Evolutionary conservation across 2,329 filamentous ascomycete species (phyloP).

Genomic region (Pseudocercospora fuligena): DNA sequence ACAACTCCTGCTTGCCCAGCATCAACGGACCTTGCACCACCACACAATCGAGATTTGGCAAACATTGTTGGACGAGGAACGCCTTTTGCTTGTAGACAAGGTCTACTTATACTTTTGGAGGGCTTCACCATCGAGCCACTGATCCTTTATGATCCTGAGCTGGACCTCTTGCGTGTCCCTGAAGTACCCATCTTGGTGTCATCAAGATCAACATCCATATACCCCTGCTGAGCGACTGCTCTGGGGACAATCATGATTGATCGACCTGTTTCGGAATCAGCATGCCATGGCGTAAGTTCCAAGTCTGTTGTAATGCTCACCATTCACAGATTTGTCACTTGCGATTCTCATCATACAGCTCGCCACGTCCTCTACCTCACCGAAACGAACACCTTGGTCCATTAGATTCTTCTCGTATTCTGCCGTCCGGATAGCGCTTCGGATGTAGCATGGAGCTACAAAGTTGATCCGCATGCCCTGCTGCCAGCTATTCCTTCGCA

Average conservation of each 20-base stretch:
- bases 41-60: not conserved
- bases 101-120: not conserved
- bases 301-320: not conserved
- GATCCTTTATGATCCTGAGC: conserved; percentile 16
- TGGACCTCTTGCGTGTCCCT: conserved; percentile 4
- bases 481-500: conserved; percentile 13
- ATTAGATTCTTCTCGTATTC: conserved; percentile 50
- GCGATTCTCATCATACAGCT: conserved; percentile 42
- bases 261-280: conserved; percentile 21
- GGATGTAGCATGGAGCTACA: conserved; percentile 25
- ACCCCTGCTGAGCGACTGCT: conserved; percentile 22
- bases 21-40: not conserved
- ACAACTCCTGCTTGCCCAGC: no score
- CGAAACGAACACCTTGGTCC: conserved; percentile 47
- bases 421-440: conserved; percentile 38
- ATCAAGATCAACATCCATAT: conserved; percentile 28
- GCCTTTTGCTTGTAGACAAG: not conserved
- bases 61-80: not conserved
- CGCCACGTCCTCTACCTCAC: conserved; percentile 40
- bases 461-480: conserved; percentile 23
- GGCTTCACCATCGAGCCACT: conserved; percentile 12
- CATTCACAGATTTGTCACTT: conserved; percentile 5
- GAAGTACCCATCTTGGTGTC: conserved; percentile 14
- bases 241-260: conserved; percentile 28
- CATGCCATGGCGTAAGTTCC: not conserved